Percentiles rank a stretch among this genome's conserved stretches.
phyloP scores from a whole-genome alignment of 2,329 filamentous ascomycete genomes.

The Talaromyces amestolkiae region DNA sequence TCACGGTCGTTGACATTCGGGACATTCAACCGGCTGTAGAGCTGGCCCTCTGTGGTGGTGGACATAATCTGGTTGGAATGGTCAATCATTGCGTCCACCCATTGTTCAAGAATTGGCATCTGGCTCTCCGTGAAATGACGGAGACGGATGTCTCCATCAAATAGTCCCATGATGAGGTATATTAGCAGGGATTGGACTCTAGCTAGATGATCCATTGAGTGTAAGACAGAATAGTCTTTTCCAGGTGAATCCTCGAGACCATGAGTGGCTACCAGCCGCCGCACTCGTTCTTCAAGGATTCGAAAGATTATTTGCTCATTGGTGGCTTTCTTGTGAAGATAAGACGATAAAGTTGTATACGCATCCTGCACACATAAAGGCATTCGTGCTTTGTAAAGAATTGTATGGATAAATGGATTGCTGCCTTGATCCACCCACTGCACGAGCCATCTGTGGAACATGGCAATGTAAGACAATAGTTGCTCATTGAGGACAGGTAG shows the following conservation, averaged over 20 bases:
- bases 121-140: slow-evolving; percentile 4
- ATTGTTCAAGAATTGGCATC: not conserved
- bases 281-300: slow-evolving; percentile 5
- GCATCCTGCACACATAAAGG: slow-evolving; percentile 8
- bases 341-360: slow-evolving; percentile 1
- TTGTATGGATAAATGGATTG: slow-evolving; percentile 4
- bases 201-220: slow-evolving; percentile 6
- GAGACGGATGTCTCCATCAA: slow-evolving; percentile 5
- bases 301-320: not conserved
- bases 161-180: not conserved
- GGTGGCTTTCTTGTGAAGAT: not conserved
- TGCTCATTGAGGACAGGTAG: not conserved
- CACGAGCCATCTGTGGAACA: not conserved
- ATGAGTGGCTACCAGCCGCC: not conserved
- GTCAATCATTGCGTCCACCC: slow-evolving; percentile 4
- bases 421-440: slow-evolving; percentile 8
- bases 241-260: not conserved
- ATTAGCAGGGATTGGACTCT: slow-evolving; percentile 5
- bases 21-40: not conserved
- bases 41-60: not conserved
- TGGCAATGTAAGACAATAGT: not conserved
- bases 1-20: not conserved
- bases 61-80: not conserved
- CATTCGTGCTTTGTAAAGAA: slow-evolving; percentile 1
- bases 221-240: not conserved